Evolutionary conservation across 148 eudicot species (phyloP).

Genomic region (Camellia granthamiana): DNA sequence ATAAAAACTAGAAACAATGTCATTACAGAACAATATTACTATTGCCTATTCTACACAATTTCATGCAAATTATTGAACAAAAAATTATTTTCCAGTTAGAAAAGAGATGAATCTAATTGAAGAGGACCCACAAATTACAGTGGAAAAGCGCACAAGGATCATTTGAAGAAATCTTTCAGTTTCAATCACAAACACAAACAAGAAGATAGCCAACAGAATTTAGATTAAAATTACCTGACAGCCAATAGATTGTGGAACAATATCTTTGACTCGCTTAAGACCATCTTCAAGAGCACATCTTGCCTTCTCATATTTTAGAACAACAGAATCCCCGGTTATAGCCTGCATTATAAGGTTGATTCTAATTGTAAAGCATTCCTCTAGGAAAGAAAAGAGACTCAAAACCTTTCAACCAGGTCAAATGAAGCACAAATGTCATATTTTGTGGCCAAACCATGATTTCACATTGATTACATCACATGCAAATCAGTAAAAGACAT

Average conservation of each 20-base stretch:
- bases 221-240: constrained; percentile 62
- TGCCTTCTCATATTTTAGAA: constrained; percentile 83
- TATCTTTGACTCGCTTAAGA: constrained; percentile 79
- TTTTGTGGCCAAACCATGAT: not conserved
- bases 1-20: not conserved
- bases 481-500: not conserved
- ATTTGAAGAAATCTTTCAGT: not conserved
- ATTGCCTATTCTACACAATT: not conserved
- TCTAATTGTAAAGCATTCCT: constrained; percentile 15
- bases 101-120: not conserved
- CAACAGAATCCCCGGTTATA: constrained; percentile 87
- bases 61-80: too few species aligned
- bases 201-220: not conserved
- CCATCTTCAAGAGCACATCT: constrained; percentile 77
- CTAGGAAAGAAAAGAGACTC: not conserved
- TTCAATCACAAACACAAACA: not conserved
- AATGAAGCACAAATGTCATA: not conserved
- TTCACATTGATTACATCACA: not conserved
- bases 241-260: constrained; percentile 83
- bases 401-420: constrained; percentile 1
- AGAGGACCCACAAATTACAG: not conserved
- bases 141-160: not conserved
- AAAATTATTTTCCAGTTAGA: too few species aligned
- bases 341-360: constrained; percentile 54
- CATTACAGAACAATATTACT: not conserved